Conservation (phyloP, 2,329 filamentous ascomycete species). For the Fusarium miscanthi region DNA sequence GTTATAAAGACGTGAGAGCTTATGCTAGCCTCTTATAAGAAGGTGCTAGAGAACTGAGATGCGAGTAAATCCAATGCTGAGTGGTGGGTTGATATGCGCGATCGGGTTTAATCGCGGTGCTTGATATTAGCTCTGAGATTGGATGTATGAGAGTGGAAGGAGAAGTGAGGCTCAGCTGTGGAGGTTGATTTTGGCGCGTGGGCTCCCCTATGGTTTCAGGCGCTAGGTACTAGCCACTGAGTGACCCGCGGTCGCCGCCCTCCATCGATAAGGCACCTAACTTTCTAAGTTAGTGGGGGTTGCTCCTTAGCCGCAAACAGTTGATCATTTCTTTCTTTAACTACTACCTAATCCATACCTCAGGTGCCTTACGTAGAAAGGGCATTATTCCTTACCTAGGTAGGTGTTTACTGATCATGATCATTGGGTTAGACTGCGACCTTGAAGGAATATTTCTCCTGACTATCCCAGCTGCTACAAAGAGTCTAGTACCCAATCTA, state of each 20-base stretch:
- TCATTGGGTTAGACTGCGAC: neutral
- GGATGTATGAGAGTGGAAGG: conserved; percentile 31
- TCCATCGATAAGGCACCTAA: neutral
- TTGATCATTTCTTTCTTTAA: neutral
- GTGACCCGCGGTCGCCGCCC: neutral
- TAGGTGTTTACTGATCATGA: neutral
- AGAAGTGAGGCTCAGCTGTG: conserved; percentile 31
- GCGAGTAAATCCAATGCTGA: neutral
- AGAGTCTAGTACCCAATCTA: neutral
- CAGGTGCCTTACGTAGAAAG: neutral
- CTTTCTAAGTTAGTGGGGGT: conserved; percentile 1
- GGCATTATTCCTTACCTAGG: neutral
- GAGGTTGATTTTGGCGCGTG: conserved; percentile 33
- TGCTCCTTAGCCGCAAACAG: neutral
- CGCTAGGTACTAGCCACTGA: conserved; percentile 29
- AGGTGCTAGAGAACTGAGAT: neutral
- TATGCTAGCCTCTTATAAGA: neutral
- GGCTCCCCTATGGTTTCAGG: conserved; percentile 30
- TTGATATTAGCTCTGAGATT: conserved; percentile 32
- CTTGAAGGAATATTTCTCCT: neutral
- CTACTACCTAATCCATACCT: neutral
- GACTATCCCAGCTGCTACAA: neutral
- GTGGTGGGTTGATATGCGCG: conserved; percentile 18
- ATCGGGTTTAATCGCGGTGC: conserved; percentile 4
- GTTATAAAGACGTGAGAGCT: conserved; percentile 5